A percentile compares a stretch with the other conserved stretches of the same genome.
Conservation (phyloP, 768 basidiomycete species). For the Pleurotus cornucopiae region DNA sequence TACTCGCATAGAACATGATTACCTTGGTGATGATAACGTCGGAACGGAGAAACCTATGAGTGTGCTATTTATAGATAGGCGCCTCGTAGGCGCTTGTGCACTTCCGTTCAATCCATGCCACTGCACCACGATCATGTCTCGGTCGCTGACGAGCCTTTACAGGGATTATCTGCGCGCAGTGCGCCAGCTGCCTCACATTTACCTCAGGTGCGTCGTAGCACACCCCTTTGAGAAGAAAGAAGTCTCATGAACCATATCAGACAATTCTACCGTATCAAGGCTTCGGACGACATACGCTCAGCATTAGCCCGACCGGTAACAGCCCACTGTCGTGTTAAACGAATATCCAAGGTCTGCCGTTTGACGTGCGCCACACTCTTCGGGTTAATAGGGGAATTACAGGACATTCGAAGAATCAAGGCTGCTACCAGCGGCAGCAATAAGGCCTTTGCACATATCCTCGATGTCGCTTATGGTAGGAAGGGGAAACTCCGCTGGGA, state of each 20-base stretch:
- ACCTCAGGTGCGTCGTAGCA: slow-evolving; percentile 32
- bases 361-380: slow-evolving; percentile 2
- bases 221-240: not conserved
- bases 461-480: slow-evolving; percentile 74
- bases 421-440: slow-evolving; percentile 48
- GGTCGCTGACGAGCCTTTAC: slow-evolving; percentile 30
- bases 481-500: slow-evolving; percentile 69
- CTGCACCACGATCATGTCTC: slow-evolving; percentile 4
- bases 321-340: slow-evolving; percentile 33
- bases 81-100: too few relatives aligned
- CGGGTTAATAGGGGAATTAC: not conserved
- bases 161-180: slow-evolving; percentile 38
- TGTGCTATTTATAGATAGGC: too few relatives aligned
- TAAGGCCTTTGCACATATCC: slow-evolving; percentile 50
- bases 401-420: slow-evolving; percentile 54
- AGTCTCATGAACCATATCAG: slow-evolving; percentile 28
- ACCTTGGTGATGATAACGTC: not conserved
- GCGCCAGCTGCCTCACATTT: slow-evolving; percentile 34
- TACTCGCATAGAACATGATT: not conserved
- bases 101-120: too few relatives aligned
- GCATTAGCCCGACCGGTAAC: slow-evolving; percentile 26
- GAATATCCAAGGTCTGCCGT: slow-evolving; percentile 43
- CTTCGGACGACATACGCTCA: slow-evolving; percentile 52
- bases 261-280: slow-evolving; percentile 61
- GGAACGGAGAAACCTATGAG: not conserved